Evolutionary conservation across 2,329 filamentous ascomycete species (phyloP), one percentile per base, ranked within the genome.

Genomic region (Hypoxylon sp.): DNA sequence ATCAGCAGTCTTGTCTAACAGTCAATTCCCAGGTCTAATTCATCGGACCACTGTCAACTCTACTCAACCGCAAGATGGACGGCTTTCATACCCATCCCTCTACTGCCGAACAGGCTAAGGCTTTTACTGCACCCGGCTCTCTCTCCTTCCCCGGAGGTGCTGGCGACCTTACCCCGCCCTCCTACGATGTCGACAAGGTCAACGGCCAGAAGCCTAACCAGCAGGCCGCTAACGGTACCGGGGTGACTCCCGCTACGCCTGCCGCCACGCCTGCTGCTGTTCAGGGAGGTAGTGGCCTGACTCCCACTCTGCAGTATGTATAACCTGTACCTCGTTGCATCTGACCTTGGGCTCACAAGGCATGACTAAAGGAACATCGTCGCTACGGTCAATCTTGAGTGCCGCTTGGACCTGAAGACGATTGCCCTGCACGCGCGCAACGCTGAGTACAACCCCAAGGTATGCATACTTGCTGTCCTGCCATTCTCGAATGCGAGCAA

Each of bases 401-500:
- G 94, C 80, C 93, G 94, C 70, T 82, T 98, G 80, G 95, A 99
- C 76, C 85, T 99, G 69, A 98, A 98, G 89, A 98, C 95, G 70
- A 98, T 99, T 76, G 95, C 95, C 70, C 85, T 98, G 75, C 95
- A 99, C 78, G 95, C 95, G 65, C 89, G 95, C 79, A 99, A 98
- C 77, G 95, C 95, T 64, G 95, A 98, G 83, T 97, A 97, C 83
- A 97, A 97, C 75, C 93, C 92, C 62, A 97, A 97, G 90, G 91
- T 94, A 91, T n/a, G n/a, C n/a, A n/a, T n/a, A n/a, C n/a, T 79
- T 80, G 71, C 69, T 73, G 69, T 72, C 70, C 73, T 73, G 7
- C 45, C 48, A 50, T 46, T 52, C 55, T 51, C 62, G 58, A 50
- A 47, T 6, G 23, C 20, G 10, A 62, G 54, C 46, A 55, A 69